These are phyloP conservation scores for Colletotrichum melonis DNA, from an alignment of 2,329 filamentous ascomycete genomes.

Conservation along the genomic window DNA sequence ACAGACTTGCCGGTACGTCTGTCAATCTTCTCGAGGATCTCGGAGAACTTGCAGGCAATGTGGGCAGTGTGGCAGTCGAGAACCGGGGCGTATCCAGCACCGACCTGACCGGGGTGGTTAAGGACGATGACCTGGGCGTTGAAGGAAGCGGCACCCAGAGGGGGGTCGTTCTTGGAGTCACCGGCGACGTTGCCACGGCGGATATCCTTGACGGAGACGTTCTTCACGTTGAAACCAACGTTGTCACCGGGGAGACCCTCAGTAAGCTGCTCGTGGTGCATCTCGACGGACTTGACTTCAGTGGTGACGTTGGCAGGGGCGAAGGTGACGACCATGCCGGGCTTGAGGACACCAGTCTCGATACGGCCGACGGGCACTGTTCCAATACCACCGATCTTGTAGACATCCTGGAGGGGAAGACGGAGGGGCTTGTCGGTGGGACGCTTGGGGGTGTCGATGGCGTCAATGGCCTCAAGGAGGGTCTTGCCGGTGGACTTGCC, in stretches of 20 bases:
- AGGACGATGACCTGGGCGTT: constrained; percentile 99
- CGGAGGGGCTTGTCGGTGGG: constrained; percentile 99
- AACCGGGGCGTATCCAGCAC: constrained; percentile 98
- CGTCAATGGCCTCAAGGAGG: constrained; percentile 98
- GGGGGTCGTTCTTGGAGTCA: constrained; percentile 99
- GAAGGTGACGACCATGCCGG: constrained; percentile 96
- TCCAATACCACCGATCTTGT: constrained; percentile 99
- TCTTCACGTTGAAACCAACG: constrained; percentile 99
- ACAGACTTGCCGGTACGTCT: constrained; percentile 99
- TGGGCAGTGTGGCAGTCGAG: constrained; percentile 99
- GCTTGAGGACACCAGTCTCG: constrained; percentile 97
- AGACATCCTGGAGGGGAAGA: constrained; percentile 99
- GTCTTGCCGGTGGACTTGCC: constrained; percentile 93
- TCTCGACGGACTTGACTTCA: constrained; percentile 99
- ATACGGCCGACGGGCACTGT: constrained; percentile 99
- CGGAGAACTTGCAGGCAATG: constrained; percentile 99
- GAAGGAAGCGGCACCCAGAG: constrained; percentile 90
- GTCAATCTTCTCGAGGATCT: constrained; percentile 99
- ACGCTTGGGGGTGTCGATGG: constrained; percentile 92
- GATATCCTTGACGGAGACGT: constrained; percentile 99
- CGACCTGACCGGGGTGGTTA: constrained; percentile 99
- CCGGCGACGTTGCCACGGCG: constrained; percentile 99
- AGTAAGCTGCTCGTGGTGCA: constrained; percentile 99
- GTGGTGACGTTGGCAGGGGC: constrained; percentile 99
- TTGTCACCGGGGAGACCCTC: constrained; percentile 99